Base-by-base conservation (phyloP, 768 basidiomycete genomes). In the Artomyces pyxidatus region DNA sequence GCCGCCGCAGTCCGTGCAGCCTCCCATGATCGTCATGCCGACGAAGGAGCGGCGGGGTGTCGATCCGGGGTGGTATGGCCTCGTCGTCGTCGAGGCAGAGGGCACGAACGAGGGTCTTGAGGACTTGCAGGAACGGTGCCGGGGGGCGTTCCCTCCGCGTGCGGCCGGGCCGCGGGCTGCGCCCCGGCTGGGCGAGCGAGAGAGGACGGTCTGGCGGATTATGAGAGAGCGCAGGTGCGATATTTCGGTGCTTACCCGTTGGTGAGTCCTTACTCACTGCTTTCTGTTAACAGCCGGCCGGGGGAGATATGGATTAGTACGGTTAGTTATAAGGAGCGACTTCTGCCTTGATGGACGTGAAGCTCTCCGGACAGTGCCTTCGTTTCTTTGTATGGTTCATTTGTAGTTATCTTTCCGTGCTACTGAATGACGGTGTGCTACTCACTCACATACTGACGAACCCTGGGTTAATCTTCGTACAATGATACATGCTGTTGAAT, bases 91-190 rank as follows among this genome's bases (percentile, higher is more conserved):
- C 22, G 89, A 93, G 69, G 81, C 86, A 10, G 88, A 91, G 61
- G 88, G 88, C 32, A 92, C 90, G 37, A 85, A 90, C 61, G 90
- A 93, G 59, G 81, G 85, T 9, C 73, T 90, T 22, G 78, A 76
- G 17, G 90, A 91, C 64, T 70, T 93, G 52, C 84, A 85, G 55
- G 75, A 72, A 42, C 76, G 88, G 4, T 88, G 88, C 64, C 77
- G 83, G 1, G 77, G 78, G 0, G 78, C 71, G 9, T 85, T 85
- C 59, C 82, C 86, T 26, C 78, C 80, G 0, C 68, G 81, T 37
- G 73, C 75, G 8, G 66, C 70, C 40, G 68, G 64, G 57, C 68
- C 61, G 60, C 61, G 66, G 27, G 65, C 63, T 21, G 68, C 64
- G 41, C 71, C 65, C 23, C 68, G 68, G 16, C 65, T 65, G 49